A percentile compares a stretch with the other conserved stretches of the same genome.
phyloP scores from a whole-genome alignment of 768 basidiomycete genomes.

The Mycena pura region DNA sequence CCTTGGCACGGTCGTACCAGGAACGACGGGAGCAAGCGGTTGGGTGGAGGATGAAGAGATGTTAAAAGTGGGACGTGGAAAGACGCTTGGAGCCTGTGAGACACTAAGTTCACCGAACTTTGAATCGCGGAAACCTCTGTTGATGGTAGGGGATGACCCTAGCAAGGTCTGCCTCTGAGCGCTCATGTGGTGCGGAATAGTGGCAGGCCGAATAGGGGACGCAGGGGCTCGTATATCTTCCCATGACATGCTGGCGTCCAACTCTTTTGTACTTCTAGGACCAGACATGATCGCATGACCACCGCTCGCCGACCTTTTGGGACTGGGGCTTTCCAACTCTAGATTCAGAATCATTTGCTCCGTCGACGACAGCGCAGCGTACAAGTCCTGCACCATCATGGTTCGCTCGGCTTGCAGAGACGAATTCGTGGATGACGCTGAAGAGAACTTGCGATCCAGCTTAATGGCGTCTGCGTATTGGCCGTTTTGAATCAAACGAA shows the following conservation, averaged over 20 bases:
- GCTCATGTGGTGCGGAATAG: constrained; percentile 39
- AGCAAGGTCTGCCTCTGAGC: neutral
- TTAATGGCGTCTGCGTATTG: constrained; percentile 76
- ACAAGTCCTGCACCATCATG: constrained; percentile 74
- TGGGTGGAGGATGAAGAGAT: constrained; percentile 9
- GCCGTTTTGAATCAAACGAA: constrained; percentile 77
- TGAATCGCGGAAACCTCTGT: neutral
- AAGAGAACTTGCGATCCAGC: constrained; percentile 68
- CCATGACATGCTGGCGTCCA: constrained; percentile 50
- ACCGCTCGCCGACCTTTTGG: constrained; percentile 10
- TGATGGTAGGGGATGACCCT: neutral
- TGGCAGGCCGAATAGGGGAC: constrained; percentile 25
- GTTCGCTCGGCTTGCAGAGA: constrained; percentile 54
- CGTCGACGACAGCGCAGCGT: constrained; percentile 63
- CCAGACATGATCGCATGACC: neutral
- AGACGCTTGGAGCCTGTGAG: constrained; percentile 8
- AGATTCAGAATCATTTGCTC: constrained; percentile 70
- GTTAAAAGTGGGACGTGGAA: constrained; percentile 16
- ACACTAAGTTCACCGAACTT: constrained; percentile 21
- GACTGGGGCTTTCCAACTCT: constrained; percentile 52
- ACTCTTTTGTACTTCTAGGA: constrained; percentile 21
- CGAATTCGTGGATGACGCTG: constrained; percentile 47
- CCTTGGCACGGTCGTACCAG: constrained; percentile 7
- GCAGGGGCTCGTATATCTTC: constrained; percentile 53
- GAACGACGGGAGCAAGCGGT: constrained; percentile 13